These are phyloP conservation scores for Scortechinia acanthostroma DNA, from an alignment of 2,329 filamentous ascomycete species.

Conservation along the genomic window DNA sequence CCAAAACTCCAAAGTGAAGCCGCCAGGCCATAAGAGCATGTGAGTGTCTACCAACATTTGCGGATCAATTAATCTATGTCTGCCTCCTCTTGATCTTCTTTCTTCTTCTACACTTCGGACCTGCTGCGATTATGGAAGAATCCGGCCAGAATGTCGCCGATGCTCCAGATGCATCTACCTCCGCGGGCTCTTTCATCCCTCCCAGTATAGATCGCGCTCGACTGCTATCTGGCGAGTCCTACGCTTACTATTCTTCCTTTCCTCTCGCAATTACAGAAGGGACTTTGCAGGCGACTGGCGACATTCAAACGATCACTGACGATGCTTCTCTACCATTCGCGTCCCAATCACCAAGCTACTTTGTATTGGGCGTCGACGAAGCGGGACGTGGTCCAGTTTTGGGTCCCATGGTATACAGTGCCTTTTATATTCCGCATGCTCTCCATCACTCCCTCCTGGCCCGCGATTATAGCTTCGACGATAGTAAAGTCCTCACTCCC, in stretches of 20 bases:
- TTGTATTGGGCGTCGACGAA: conserved; percentile 64
- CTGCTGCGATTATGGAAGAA: neutral
- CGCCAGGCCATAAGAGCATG: no score
- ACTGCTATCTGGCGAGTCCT: conserved; percentile 60
- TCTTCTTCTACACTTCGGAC: no score
- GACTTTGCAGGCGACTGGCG: conserved; percentile 8
- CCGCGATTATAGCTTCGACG: conserved; percentile 59
- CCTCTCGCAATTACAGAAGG: conserved; percentile 49
- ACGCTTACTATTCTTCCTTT: conserved; percentile 65
- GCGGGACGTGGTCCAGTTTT: conserved; percentile 65
- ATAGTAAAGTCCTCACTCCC: conserved; percentile 66
- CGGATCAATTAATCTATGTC: no score
- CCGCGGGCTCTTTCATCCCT: conserved; percentile 58
- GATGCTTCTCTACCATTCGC: conserved; percentile 19
- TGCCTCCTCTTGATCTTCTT: no score
- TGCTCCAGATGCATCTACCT: neutral
- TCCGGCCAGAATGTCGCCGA: no score
- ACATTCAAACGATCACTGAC: conserved; percentile 8
- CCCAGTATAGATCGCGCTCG: conserved; percentile 55
- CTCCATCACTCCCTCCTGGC: conserved; percentile 49
- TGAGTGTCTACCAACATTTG: no score
- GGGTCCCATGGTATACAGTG: conserved; percentile 35
- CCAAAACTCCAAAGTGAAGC: no score
- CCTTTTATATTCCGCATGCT: conserved; percentile 49
- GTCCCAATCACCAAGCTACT: conserved; percentile 33